Evolutionary conservation across 306 rosid genomes (phyloP).

Genomic region (Pyrus pyrifolia): DNA sequence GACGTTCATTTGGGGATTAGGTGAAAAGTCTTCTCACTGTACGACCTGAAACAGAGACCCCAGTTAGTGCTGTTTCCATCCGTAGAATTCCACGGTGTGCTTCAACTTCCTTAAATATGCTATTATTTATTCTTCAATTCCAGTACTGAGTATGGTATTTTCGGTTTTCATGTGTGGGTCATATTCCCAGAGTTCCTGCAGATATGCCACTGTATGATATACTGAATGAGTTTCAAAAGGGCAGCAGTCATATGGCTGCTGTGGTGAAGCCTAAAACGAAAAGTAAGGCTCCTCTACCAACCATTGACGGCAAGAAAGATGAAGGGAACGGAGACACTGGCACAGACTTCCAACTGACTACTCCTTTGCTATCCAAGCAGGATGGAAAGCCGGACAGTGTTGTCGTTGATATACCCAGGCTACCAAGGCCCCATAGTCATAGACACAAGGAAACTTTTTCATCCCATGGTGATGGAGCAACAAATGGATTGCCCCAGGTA

Average conservation of each 20-base stretch:
- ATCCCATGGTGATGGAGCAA: slow-evolving; percentile 29
- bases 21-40: slow-evolving; percentile 94
- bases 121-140: slow-evolving; percentile 2
- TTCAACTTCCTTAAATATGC: slow-evolving; percentile 13
- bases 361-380: slow-evolving; percentile 61
- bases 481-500: slow-evolving; percentile 26
- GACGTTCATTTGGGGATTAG: slow-evolving; percentile 31
- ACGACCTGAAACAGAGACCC: slow-evolving; percentile 97
- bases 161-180: slow-evolving; percentile 16
- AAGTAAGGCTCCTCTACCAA: slow-evolving; percentile 30
- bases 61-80: slow-evolving; percentile 87
- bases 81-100: slow-evolving; percentile 88
- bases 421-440: slow-evolving; percentile 31
- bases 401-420: slow-evolving; percentile 60
- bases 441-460: slow-evolving; percentile 25
- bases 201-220: slow-evolving; percentile 98
- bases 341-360: slow-evolving; percentile 43
- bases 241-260: slow-evolving; percentile 99
- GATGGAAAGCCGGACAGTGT: slow-evolving; percentile 35
- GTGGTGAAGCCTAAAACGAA: slow-evolving; percentile 69
- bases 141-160: slow-evolving; percentile 10
- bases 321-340: slow-evolving; percentile 28
- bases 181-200: slow-evolving; percentile 73
- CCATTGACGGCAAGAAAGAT: slow-evolving; percentile 38
- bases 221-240: slow-evolving; percentile 94